Evolutionary conservation across 2,329 filamentous ascomycete species (phyloP).

Genomic region (Beauveria varroae): DNA sequence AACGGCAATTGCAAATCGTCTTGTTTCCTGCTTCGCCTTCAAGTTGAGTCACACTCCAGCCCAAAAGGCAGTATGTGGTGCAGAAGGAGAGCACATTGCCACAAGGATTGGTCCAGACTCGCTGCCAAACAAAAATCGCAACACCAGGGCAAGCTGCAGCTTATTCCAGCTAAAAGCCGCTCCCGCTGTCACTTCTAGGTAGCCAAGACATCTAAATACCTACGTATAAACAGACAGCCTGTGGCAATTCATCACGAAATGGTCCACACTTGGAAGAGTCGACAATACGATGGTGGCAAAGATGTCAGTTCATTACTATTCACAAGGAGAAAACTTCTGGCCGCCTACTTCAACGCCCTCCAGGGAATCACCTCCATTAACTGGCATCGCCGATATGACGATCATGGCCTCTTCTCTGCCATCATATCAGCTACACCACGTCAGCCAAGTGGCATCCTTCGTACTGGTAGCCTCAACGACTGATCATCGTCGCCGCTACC

Average conservation of each 20-base stretch:
- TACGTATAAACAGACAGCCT: background rate
- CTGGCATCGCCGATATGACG: too few species aligned
- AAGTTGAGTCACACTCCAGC: background rate
- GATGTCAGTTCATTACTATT: too few species aligned
- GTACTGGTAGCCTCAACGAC: background rate
- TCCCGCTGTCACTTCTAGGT: background rate
- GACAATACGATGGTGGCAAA: too few species aligned
- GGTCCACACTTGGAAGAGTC: too few species aligned
- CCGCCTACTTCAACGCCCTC: too few species aligned
- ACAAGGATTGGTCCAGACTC: background rate
- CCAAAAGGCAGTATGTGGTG: background rate
- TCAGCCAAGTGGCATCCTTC: too few species aligned
- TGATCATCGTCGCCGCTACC: background rate
- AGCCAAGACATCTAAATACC: background rate
- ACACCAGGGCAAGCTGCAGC: background rate
- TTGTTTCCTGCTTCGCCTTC: background rate
- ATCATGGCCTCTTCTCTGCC: too few species aligned
- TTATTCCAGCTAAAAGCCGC: conserved; percentile 8
- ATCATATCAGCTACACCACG: too few species aligned
- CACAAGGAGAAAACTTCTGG: too few species aligned
- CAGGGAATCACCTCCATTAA: too few species aligned
- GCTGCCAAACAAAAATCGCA: background rate
- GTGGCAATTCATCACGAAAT: background rate
- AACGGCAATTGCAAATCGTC: background rate
- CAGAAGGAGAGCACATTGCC: background rate